phyloP scores from a whole-genome alignment of 2,329 filamentous ascomycete genomes.

The Fusarium ramigenum region DNA sequence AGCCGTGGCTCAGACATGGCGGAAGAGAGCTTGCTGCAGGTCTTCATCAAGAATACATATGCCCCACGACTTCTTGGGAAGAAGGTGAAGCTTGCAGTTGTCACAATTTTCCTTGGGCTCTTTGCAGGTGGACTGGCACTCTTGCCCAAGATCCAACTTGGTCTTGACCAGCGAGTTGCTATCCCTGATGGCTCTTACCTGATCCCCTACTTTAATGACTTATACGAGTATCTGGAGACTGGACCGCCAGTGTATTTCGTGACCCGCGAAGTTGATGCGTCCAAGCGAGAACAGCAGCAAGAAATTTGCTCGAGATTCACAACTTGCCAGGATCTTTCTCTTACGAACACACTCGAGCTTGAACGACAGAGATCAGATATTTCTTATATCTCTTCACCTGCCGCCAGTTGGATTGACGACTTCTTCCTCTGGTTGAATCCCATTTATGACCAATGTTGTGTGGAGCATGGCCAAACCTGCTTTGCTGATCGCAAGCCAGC shows the following conservation, averaged over 20 bases:
- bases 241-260: constrained; percentile 98
- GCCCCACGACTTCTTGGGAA: constrained; percentile 83
- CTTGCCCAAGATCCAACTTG: constrained; percentile 84
- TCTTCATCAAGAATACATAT: constrained; percentile 90
- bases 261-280: constrained; percentile 81
- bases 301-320: constrained; percentile 92
- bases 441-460: constrained; percentile 74
- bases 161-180: constrained; percentile 92
- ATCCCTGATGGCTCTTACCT: constrained; percentile 94
- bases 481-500: constrained; percentile 79
- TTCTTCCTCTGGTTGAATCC: constrained; percentile 98
- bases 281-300: constrained; percentile 78
- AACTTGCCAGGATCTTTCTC: constrained; percentile 82
- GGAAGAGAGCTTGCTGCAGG: constrained; percentile 84
- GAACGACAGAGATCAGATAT: constrained; percentile 89
- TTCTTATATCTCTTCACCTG: constrained; percentile 87
- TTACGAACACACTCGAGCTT: constrained; percentile 91
- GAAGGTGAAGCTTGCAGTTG: constrained; percentile 78
- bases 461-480: constrained; percentile 76
- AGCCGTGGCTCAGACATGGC: constrained; percentile 74
- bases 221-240: constrained; percentile 90
- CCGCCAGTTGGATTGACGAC: constrained; percentile 97
- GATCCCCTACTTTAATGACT: constrained; percentile 94
- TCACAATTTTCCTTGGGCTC: constrained; percentile 85
- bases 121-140: constrained; percentile 88